Evolutionary conservation across 2,329 filamentous ascomycete genomes (phyloP), one percentile per base, ranked within the genome.

Genomic region (Pseudogymnoascus verrucosus): DNA sequence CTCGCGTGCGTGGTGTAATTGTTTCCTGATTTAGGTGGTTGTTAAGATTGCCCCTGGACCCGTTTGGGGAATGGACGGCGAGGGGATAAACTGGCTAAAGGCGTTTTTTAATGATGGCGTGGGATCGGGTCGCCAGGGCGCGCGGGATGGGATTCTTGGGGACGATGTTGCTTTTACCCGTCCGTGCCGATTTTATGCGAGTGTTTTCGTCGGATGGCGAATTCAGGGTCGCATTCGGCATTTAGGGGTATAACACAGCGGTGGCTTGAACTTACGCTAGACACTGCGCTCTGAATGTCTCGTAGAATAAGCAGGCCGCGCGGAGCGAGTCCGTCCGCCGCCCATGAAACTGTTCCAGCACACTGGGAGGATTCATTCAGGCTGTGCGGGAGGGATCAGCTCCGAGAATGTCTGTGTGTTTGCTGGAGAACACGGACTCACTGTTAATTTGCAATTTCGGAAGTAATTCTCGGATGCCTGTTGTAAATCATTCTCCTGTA

Each of bases 381-480:
- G 26, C 26, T 57, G 28, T 34, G 26, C 28, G 51, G 26, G 28
- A 57, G 28, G 51, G 51, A 34, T 34, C n/a, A 28, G 28, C 26
- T 57, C 26, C 51, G 51, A 57, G 51, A 57, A 57, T 19, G 26
- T 34, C 51, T 31, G 51, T 57, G 51, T 31, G 26, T 54, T 54
- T 54, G 26, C 11, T 51, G 44, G 23, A 51, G 21, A 28, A 3
- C 23, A 28, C n/a, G 28, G 51, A 57, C 26, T 57, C 51, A 19
- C 26, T 2, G 12, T 57, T 11, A 10, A 31, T 34, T 19, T 34
- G 28, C 34, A 57, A 57, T 57, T 19, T 16, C 51, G 26, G 51
- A n/a, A 34, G 26, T 28, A 57, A 34, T 57, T 34, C 26, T 34
- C n/a, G 26, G 26, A 57, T 57, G 51, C 51, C 51, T 57, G 51